Percentiles rank a stretch among this genome's conserved stretches.
These are phyloP conservation scores for Cunninghamia lanceolata DNA, from an alignment of 75 land plant species.

Conservation along the genomic window DNA sequence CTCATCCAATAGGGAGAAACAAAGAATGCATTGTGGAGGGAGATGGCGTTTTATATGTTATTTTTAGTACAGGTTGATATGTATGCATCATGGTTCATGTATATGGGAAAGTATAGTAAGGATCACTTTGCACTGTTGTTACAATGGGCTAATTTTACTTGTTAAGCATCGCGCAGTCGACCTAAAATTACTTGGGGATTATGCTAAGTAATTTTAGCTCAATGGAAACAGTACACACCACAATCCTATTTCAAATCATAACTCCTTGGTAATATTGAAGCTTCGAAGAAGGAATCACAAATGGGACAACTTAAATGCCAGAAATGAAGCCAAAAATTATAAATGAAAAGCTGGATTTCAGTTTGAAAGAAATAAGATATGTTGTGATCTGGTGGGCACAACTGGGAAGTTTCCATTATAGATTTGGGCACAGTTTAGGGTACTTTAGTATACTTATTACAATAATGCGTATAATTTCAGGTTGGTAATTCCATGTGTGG, in stretches of 20 bases:
- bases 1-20: too few species aligned
- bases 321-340: not conserved
- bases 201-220: not conserved
- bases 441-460: not conserved
- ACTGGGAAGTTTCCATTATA: too few species aligned
- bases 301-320: not conserved
- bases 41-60: not conserved
- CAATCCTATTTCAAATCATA: not conserved
- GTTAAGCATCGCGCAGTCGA: not conserved
- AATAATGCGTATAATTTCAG: not conserved
- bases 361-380: too few species aligned
- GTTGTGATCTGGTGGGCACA: too few species aligned
- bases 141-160: not conserved
- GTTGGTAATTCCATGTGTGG: not conserved
- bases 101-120: too few species aligned
- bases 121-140: too few species aligned
- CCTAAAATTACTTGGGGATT: not conserved
- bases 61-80: not conserved
- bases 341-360: too few species aligned
- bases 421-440: not conserved
- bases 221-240: not conserved
- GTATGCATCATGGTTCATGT: not conserved
- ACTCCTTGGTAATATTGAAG: not conserved
- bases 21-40: not conserved
- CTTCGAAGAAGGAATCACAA: not conserved